Percentiles rank a stretch among this genome's conserved stretches.
phyloP scores from a whole-genome alignment of 805 yeast species.

The Candida saitoana region DNA sequence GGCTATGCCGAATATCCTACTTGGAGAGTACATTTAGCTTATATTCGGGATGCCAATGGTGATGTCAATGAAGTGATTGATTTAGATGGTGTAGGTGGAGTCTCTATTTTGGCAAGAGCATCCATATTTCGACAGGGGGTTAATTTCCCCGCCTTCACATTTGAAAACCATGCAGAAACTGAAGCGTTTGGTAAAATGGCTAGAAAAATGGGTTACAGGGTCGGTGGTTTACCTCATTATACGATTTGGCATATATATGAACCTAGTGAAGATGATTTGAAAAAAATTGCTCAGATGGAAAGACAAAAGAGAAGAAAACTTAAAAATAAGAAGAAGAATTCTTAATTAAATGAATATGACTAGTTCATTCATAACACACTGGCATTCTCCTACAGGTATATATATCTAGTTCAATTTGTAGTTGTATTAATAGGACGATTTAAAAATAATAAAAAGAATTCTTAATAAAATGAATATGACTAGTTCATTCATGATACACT shows the following conservation, averaged over 20 bases:
- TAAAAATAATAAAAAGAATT: conserved; percentile 8
- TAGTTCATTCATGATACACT: background rate
- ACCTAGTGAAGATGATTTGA: conserved; percentile 80
- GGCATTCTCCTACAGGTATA: background rate
- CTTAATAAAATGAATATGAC: background rate
- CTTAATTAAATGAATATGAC: background rate
- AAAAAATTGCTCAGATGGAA: conserved; percentile 65
- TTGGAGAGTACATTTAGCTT: conserved; percentile 78
- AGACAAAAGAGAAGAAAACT: conserved; percentile 53
- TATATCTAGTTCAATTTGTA: background rate
- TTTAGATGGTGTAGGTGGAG: conserved; percentile 86
- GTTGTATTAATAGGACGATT: conserved; percentile 22
- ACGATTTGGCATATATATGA: conserved; percentile 89
- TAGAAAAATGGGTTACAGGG: conserved; percentile 69
- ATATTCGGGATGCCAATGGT: conserved; percentile 60
- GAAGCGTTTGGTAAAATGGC: conserved; percentile 86
- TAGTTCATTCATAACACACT: background rate
- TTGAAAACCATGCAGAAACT: conserved; percentile 82
- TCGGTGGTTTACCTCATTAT: conserved; percentile 87
- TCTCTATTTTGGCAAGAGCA: conserved; percentile 72
- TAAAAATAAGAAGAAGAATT: conserved; percentile 8
- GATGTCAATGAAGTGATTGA: conserved; percentile 61
- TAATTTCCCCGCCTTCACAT: conserved; percentile 82
- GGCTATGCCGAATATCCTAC: conserved; percentile 87
- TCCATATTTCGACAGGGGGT: conserved; percentile 71